Conservation (phyloP, 768 basidiomycete species). For the Wakefieldia striispora region DNA sequence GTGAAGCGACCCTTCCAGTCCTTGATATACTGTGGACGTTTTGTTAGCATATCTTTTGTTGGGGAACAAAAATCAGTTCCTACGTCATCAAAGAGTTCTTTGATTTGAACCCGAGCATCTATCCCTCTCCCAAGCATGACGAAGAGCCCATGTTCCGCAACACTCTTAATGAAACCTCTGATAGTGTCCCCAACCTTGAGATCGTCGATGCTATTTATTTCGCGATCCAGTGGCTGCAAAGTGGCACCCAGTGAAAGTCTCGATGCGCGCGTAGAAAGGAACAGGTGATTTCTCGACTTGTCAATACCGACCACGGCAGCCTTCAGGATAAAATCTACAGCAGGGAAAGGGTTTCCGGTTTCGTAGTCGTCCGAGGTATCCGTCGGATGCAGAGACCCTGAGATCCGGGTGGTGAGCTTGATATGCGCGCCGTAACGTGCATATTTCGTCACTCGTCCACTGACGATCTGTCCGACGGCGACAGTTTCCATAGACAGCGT, state of each 20-base stretch:
- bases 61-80: neutral
- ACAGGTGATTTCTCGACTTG: slow-evolving; percentile 59
- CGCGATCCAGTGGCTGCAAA: slow-evolving; percentile 58
- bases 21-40: slow-evolving; percentile 71
- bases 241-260: slow-evolving; percentile 53
- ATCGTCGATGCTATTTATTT: slow-evolving; percentile 59
- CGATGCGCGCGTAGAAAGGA: slow-evolving; percentile 80
- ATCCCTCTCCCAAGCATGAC: slow-evolving; percentile 81
- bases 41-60: slow-evolving; percentile 5
- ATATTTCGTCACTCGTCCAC: slow-evolving; percentile 78
- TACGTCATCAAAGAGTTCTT: slow-evolving; percentile 87
- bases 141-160: slow-evolving; percentile 86
- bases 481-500: slow-evolving; percentile 65
- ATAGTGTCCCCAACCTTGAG: slow-evolving; percentile 72
- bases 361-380: slow-evolving; percentile 83
- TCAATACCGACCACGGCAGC: slow-evolving; percentile 73
- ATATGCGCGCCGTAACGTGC: slow-evolving; percentile 70
- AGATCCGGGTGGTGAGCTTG: slow-evolving; percentile 69
- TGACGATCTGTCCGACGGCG: slow-evolving; percentile 67
- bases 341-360: slow-evolving; percentile 51
- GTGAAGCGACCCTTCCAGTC: slow-evolving; percentile 89
- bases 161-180: slow-evolving; percentile 86
- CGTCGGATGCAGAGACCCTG: slow-evolving; percentile 78
- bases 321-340: slow-evolving; percentile 64
- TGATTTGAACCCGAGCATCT: slow-evolving; percentile 91